Conservation (phyloP, 768 basidiomycete species). For the Hygrocybe punicea region DNA sequence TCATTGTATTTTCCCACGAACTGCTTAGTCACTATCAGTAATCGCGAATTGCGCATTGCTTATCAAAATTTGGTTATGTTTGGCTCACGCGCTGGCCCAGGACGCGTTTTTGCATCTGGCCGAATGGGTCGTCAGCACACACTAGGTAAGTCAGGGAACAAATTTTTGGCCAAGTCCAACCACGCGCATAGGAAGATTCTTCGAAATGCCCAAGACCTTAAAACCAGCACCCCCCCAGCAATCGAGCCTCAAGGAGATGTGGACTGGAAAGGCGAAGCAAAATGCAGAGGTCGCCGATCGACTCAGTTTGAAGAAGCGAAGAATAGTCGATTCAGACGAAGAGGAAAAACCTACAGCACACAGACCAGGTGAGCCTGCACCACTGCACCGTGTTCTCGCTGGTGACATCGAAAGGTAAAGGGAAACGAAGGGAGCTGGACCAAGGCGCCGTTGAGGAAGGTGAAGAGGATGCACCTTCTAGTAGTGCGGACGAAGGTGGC, state of each 20-base stretch:
- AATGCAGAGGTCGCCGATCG: slow-evolving; percentile 23
- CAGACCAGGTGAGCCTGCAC: slow-evolving; percentile 7
- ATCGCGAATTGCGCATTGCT: too few relatives aligned
- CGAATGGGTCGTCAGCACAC: slow-evolving; percentile 73
- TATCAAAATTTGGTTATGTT: slow-evolving; percentile 1
- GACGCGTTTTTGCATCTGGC: slow-evolving; percentile 10
- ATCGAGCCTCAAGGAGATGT: slow-evolving; percentile 73
- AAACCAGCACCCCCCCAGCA: slow-evolving; percentile 73
- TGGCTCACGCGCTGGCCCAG: slow-evolving; percentile 1
- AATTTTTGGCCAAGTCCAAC: neutral
- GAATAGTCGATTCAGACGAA: slow-evolving; percentile 54
- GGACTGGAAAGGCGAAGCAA: slow-evolving; percentile 49
- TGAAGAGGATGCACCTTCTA: slow-evolving; percentile 17
- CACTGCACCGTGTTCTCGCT: slow-evolving; percentile 1
- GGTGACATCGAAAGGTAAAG: slow-evolving; percentile 11
- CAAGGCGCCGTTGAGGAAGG: slow-evolving; percentile 28
- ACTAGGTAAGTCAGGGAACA: slow-evolving; percentile 44
- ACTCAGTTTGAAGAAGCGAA: slow-evolving; percentile 47
- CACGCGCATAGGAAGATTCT: slow-evolving; percentile 62
- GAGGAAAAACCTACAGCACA: slow-evolving; percentile 32
- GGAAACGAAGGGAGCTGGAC: slow-evolving; percentile 22
- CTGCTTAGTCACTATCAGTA: too few relatives aligned
- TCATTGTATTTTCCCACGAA: too few relatives aligned
- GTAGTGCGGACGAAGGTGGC: neutral
- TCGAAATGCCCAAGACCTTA: slow-evolving; percentile 64